phyloP scores from a whole-genome alignment of 2,329 filamentous ascomycete genomes.

The Colletotrichum cereale region DNA sequence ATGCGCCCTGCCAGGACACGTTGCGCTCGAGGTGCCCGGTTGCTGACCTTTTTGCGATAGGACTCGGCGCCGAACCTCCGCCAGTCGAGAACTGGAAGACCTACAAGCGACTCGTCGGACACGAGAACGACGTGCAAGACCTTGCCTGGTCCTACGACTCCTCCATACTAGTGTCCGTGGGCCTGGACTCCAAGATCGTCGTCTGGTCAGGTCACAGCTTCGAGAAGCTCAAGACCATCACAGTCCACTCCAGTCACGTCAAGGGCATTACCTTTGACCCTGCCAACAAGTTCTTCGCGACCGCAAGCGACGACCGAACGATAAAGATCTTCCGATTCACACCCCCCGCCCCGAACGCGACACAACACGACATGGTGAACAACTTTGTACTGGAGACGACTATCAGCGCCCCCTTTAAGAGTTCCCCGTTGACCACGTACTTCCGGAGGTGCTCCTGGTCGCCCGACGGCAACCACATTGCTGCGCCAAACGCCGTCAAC shows the following conservation, averaged over 20 bases:
- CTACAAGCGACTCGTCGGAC: constrained; percentile 90
- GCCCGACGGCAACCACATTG: constrained; percentile 96
- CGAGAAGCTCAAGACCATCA: constrained; percentile 94
- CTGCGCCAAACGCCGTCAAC: constrained; percentile 96
- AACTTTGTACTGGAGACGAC: constrained; percentile 97
- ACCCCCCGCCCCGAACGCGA: constrained; percentile 89
- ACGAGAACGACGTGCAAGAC: constrained; percentile 99
- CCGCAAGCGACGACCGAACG: constrained; percentile 94
- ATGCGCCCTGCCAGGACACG: constrained; percentile 49
- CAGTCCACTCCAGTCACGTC: constrained; percentile 95
- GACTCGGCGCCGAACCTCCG: constrained; percentile 73
- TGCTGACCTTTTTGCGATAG: constrained; percentile 32
- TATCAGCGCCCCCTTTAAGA: constrained; percentile 87
- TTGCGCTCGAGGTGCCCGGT: neutral
- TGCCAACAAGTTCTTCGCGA: constrained; percentile 99
- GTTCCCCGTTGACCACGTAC: constrained; percentile 95
- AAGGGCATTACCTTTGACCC: constrained; percentile 99
- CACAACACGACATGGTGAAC: constrained; percentile 93
- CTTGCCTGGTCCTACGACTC: constrained; percentile 97
- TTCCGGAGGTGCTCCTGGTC: constrained; percentile 98
- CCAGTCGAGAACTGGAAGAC: constrained; percentile 99
- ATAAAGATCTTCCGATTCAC: constrained; percentile 98
- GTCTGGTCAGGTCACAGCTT: constrained; percentile 99
- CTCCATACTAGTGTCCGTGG: constrained; percentile 94
- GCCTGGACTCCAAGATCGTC: constrained; percentile 96